These are phyloP conservation scores for Fusarium temperatum DNA, from an alignment of 2,329 filamentous ascomycete species.

Conservation along the genomic window DNA sequence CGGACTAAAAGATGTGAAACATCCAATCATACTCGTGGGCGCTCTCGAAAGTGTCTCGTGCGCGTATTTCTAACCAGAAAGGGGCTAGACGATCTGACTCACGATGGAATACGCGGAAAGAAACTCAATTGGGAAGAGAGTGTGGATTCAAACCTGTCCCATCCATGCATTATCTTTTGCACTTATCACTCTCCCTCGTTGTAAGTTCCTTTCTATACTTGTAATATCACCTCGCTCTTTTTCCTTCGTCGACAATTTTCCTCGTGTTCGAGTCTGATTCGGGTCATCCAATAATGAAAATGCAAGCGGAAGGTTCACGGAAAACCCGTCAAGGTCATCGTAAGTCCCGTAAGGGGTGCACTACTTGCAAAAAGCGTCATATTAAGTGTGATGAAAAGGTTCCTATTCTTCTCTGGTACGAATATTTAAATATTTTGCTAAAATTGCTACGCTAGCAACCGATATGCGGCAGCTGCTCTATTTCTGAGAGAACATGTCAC, in stretches of 20 bases:
- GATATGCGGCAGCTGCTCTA: conserved; percentile 8
- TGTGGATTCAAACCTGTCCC: not conserved
- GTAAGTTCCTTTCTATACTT: not conserved
- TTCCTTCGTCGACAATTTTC: not conserved
- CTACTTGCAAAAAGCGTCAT: conserved; percentile 19
- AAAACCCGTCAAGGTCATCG: conserved; percentile 17
- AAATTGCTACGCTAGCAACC: not conserved
- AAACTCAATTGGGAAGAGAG: not conserved
- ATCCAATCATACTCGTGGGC: too few species aligned
- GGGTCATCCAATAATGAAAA: not conserved
- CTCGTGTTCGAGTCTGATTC: not conserved
- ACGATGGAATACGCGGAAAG: not conserved
- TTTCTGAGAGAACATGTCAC: not conserved
- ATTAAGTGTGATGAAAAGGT: conserved; percentile 26
- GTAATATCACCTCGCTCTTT: not conserved
- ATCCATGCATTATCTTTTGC: too few species aligned
- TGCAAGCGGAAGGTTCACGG: not conserved
- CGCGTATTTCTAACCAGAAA: not conserved
- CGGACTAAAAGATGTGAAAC: too few species aligned
- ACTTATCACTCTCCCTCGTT: not conserved
- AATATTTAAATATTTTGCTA: accelerated
- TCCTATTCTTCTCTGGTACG: accelerated
- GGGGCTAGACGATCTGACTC: not conserved
- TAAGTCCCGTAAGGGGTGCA: conserved; percentile 27
- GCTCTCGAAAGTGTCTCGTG: accelerated